Evolutionary conservation across 2,329 filamentous ascomycete species (phyloP), one percentile per base, ranked within the genome.

Genomic region (Fusarium brachygibbosum): DNA sequence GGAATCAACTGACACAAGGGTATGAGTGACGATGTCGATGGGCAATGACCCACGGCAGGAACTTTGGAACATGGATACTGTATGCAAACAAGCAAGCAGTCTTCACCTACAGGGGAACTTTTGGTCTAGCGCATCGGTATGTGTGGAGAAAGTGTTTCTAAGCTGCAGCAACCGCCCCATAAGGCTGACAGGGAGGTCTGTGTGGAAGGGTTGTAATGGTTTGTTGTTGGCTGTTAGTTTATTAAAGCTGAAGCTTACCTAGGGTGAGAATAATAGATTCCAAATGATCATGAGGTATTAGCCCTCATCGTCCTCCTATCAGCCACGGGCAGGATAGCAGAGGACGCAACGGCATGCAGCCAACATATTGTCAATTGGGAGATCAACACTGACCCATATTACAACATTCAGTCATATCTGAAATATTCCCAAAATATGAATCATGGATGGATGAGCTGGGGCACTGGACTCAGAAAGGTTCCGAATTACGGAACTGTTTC

Each of bases 151-250:
- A 51, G 37, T 67, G 51, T 48, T 25, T 67, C 61, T 48, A 41
- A 63, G 57, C 52, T 63, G 63, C 63, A 56, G 54, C 57, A 50
- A 54, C 62, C 62, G 72, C 63, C 66, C 68, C 72, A 66, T 76
- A 76, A 73, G 74, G 74, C 74, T 76, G 74, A 74, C 70, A 69
- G 57, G 67, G 68, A 61, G 49, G 63, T 60, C 38, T 65, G 51
- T 40, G 25, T 45, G 44, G 52, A 53, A 53, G 53, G 68, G 41
- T 31, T n/a, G 55, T 35, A 62, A 21, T 48, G 35, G 44, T 34
- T 31, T 29, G 48, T 70, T 44, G 66, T 69, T 69, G 66, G 66
- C 32, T 56, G 31, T 35, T 35, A 28, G 16, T 44, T 35, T 53
- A 38, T 51, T 52, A 51, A 63, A 70, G 65, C 50, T 63, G 56